Evolutionary conservation across 352 stramenopile species (phyloP), one percentile per base, ranked within the genome.

Genomic region (Globisporangium spinosum): DNA sequence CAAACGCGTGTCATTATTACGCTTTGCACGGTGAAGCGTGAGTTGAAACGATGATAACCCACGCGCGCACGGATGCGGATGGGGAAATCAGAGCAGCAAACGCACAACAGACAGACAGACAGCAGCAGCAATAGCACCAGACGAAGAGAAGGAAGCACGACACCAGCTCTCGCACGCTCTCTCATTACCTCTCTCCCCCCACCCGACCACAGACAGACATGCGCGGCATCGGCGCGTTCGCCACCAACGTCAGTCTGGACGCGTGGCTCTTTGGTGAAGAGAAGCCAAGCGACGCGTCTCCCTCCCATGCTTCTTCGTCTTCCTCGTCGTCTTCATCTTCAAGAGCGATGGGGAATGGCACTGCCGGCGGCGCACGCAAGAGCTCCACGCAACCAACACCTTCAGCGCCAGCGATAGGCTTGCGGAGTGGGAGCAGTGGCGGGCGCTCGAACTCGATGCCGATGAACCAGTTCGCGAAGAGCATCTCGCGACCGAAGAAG

Each of bases 251-350:
- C 62, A 89, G 72, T 54, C 82, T 94, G 25, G 86, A 94, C 60
- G 82, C 83, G 67, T 94, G 83, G 86, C 86, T 94, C 77, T 91
- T 92, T 51, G 83, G 86, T 34, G 86, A 94, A 51, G 83, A 94
- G 64, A 83, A 82, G 60, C 29, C 58, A 3, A 66, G 67, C 54
- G 57, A 27, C 20, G n/a, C 34, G 12, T 58, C 17, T 15, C 12
- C 61, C 38, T 47, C 51, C 40, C 10, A 25, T 8, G 25, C 69
- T 10, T 32, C 60, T 38, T 20, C 66, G n/a, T 32, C 57, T 23
- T 29, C 66, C 29, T 32, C 29, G 29, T 32, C 32, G 20, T 25
- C 38, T 3, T n/a, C 61, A 29, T 53, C 68, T 15, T 58, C 55
- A 73, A 27, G 35, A 23, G 43, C 60, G 27, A 25, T 56, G 23